Conservation (phyloP, 805 yeast species). For the Cyberlindnera mrakii region DNA sequence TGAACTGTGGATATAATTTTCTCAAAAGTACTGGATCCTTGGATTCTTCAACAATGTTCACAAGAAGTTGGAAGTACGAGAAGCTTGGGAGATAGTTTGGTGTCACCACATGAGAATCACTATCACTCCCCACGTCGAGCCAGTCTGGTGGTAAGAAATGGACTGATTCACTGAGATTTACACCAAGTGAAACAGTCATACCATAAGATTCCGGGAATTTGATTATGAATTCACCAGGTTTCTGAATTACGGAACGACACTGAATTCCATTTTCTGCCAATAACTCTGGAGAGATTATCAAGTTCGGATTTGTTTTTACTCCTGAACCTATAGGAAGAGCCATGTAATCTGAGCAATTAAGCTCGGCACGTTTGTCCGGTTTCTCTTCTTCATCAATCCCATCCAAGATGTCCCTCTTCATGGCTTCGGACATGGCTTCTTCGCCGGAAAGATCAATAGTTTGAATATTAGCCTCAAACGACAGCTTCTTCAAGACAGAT, state of each 20-base stretch:
- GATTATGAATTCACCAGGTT: slow-evolving; percentile 55
- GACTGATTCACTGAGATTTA: slow-evolving; percentile 48
- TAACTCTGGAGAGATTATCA: slow-evolving; percentile 43
- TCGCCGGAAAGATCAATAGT: not conserved
- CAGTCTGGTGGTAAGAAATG: slow-evolving; percentile 53
- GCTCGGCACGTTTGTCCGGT: slow-evolving; percentile 9
- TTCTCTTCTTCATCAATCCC: slow-evolving; percentile 13
- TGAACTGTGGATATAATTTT: slow-evolving; percentile 29
- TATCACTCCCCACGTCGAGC: slow-evolving; percentile 43
- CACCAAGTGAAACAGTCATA: slow-evolving; percentile 46
- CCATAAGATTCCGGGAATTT: slow-evolving; percentile 53
- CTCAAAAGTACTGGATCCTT: slow-evolving; percentile 33
- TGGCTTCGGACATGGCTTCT: slow-evolving; percentile 8
- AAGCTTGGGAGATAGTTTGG: slow-evolving; percentile 48
- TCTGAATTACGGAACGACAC: slow-evolving; percentile 44
- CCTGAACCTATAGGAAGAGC: slow-evolving; percentile 5
- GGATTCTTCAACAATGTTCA: slow-evolving; percentile 37
- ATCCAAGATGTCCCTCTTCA: slow-evolving; percentile 16
- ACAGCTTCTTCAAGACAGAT: slow-evolving; percentile 38
- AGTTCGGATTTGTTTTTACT: slow-evolving; percentile 33
- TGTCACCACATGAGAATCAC: slow-evolving; percentile 43
- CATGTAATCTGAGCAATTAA: not conserved
- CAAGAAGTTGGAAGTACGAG: slow-evolving; percentile 41
- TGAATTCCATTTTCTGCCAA: slow-evolving; percentile 44
- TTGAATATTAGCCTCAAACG: not conserved